phyloP scores from a whole-genome alignment of 768 basidiomycete genomes.

The Agrocybe praecox region DNA sequence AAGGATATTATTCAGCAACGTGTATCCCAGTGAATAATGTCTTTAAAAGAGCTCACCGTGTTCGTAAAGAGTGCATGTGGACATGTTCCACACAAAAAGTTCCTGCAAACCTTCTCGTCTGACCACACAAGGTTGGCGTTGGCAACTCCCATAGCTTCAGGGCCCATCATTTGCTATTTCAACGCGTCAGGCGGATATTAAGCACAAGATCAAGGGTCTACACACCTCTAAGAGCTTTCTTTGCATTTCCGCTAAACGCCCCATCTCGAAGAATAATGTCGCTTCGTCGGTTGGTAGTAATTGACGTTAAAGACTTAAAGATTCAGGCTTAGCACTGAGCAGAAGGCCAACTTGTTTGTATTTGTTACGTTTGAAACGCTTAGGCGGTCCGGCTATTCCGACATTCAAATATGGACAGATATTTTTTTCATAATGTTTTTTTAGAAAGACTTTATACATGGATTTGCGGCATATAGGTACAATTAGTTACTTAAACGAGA shows the following conservation, averaged over 20 bases:
- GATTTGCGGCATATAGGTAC: not conserved
- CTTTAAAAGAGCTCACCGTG: constrained; percentile 66
- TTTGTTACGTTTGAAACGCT: constrained; percentile 4
- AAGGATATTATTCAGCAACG: constrained; percentile 11
- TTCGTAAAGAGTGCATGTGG: constrained; percentile 98
- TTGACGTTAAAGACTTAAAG: not conserved
- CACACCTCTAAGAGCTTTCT: constrained; percentile 76
- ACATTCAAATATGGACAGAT: not conserved
- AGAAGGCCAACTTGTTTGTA: constrained; percentile 8
- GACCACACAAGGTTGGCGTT: constrained; percentile 92
- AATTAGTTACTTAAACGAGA: not conserved
- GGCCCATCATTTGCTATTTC: constrained; percentile 99
- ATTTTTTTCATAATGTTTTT: too few relatives aligned
- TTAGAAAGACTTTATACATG: not conserved
- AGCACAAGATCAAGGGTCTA: not conserved
- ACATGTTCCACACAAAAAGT: constrained; percentile 98
- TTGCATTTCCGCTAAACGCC: constrained; percentile 96
- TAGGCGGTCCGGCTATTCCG: not conserved
- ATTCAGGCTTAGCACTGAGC: too few relatives aligned
- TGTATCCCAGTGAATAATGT: not conserved
- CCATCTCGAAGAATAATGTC: constrained; percentile 54
- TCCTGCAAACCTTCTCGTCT: constrained; percentile 97
- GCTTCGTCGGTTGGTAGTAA: not conserved
- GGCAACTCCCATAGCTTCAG: constrained; percentile 97
- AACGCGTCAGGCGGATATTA: constrained; percentile 21